Base-by-base conservation (phyloP, 495 filamentous ascomycete genomes). In the Penicillium paxilli region DNA sequence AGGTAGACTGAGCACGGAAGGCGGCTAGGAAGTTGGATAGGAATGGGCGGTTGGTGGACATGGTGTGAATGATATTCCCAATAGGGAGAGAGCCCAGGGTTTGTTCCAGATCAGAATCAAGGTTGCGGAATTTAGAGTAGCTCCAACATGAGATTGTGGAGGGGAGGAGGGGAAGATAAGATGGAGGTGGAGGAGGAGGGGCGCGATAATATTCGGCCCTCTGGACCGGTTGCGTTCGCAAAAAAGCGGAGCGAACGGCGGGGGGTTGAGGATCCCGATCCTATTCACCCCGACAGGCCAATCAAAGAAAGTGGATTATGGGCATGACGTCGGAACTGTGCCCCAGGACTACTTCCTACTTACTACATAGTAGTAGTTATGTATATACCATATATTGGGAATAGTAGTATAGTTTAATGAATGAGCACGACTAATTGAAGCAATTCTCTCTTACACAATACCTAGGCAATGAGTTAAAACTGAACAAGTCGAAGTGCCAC, bases 11-110 rank as follows among this genome's bases (percentile, higher is more conserved):
- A 54, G 82, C 78, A 44, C 90, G 86, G 69, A 93, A 93, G 59
- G 89, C 88, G 64, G 89, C 87, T 57, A 95, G 83, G 80, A 95
- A 90, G 76, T 88, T 91, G 51, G 87, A 84, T 57, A 95, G 80
- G 80, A 92, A 93, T 50, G 90, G 88, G 33, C 89, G 79, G 75
- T 93, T 91, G 52, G 87, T 90, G 1, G 88, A 67, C 75, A 78
- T 77, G 19, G 46, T 46, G 14, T 23, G 25, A 21, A 16, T 20
- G 35, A 19, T 40, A 20, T 16, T 16, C 35, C 17, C 35, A 16
- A 16, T 8, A 8, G 11, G 35, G n/a, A 40, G 35, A 40, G 35
- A 40, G 35, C 35, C 35, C 35, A 40, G 35, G 35, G 35, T 12
- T 4, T 7, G 33, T 14, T 40, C n/a, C 35, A 38, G 44, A 19